Conservation (phyloP, 1,284 basidiomycete species). For the Vanrija humicola region DNA sequence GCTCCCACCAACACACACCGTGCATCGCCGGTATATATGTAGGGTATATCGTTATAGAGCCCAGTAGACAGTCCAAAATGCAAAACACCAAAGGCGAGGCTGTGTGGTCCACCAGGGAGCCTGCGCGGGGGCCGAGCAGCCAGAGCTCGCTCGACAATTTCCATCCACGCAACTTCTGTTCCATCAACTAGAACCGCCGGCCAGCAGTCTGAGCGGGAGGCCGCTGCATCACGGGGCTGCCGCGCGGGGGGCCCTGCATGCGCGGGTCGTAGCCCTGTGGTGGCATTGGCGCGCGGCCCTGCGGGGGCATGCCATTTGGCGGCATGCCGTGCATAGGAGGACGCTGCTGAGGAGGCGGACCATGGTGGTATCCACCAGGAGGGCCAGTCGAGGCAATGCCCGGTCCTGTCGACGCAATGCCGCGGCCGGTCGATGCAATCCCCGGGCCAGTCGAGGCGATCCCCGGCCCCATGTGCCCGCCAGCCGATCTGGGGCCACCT, state of each 20-base stretch:
- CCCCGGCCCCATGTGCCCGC: conserved; percentile 3
- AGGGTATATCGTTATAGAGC: not conserved
- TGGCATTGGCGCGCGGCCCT: conserved; percentile 6
- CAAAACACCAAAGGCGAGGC: not conserved
- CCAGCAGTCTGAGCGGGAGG: conserved; percentile 3
- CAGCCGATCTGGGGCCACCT: not conserved
- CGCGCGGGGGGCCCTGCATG: conserved; percentile 1
- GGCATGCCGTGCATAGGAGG: conserved; percentile 5
- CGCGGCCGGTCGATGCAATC: conserved; percentile 15
- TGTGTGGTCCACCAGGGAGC: not conserved
- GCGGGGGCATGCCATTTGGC: conserved; percentile 2
- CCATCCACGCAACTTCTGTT: no score
- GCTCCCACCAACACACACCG: no score
- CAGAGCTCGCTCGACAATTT: not conserved
- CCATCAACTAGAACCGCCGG: conserved; percentile 4
- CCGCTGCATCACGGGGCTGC: not conserved
- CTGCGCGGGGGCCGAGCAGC: not conserved
- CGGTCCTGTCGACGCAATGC: conserved; percentile 19
- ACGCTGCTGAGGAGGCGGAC: conserved; percentile 13
- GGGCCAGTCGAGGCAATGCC: conserved; percentile 19
- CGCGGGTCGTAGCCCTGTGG: conserved; percentile 4
- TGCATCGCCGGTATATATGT: conserved; percentile 5
- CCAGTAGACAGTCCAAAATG: conserved; percentile 10
- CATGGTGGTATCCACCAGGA: conserved; percentile 31
- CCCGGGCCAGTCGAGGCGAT: conserved; percentile 14